phyloP scores from a whole-genome alignment of 2,329 filamentous ascomycete genomes.

The Cercospora zeae-maydis region DNA sequence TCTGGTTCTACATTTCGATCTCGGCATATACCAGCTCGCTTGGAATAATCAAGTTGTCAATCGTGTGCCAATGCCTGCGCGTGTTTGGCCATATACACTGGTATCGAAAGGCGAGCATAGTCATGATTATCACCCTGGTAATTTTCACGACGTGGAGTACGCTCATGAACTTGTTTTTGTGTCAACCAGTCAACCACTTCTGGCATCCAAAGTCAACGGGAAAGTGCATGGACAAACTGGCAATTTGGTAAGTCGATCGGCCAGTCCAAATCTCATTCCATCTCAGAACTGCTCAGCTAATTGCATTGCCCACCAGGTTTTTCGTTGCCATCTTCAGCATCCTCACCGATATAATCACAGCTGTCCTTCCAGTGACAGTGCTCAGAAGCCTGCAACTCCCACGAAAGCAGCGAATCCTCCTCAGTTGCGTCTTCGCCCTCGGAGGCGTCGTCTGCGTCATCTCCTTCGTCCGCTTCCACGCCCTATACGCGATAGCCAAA shows the following conservation, averaged over 20 bases:
- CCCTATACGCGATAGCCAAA: slow-evolving; percentile 25
- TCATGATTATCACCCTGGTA: background rate
- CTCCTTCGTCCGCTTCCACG: slow-evolving; percentile 26
- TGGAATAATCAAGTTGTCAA: slow-evolving; percentile 22
- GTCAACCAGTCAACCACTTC: slow-evolving; percentile 20
- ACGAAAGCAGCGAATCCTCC: slow-evolving; percentile 26
- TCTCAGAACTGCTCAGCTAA: background rate
- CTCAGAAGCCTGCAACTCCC: slow-evolving; percentile 31
- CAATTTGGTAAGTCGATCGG: slow-evolving; percentile 25
- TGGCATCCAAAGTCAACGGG: slow-evolving; percentile 28
- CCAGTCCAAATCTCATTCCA: background rate
- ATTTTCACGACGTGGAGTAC: slow-evolving; percentile 15
- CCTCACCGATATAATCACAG: slow-evolving; percentile 33
- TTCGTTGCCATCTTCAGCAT: slow-evolving; percentile 34
- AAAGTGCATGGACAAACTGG: slow-evolving; percentile 24
- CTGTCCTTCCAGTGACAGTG: slow-evolving; percentile 35
- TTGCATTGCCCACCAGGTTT: slow-evolving; percentile 15
- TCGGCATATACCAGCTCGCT: slow-evolving; percentile 20
- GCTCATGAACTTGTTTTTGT: slow-evolving; percentile 5
- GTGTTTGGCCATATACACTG: slow-evolving; percentile 22
- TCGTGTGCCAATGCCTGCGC: slow-evolving; percentile 21
- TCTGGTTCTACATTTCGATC: slow-evolving; percentile 20
- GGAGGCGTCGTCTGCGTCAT: slow-evolving; percentile 30
- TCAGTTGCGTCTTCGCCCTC: slow-evolving; percentile 35
- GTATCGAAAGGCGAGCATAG: slow-evolving; percentile 14